Evolutionary conservation across 768 basidiomycete genomes (phyloP).

Genomic region (Mrakia gelida): DNA sequence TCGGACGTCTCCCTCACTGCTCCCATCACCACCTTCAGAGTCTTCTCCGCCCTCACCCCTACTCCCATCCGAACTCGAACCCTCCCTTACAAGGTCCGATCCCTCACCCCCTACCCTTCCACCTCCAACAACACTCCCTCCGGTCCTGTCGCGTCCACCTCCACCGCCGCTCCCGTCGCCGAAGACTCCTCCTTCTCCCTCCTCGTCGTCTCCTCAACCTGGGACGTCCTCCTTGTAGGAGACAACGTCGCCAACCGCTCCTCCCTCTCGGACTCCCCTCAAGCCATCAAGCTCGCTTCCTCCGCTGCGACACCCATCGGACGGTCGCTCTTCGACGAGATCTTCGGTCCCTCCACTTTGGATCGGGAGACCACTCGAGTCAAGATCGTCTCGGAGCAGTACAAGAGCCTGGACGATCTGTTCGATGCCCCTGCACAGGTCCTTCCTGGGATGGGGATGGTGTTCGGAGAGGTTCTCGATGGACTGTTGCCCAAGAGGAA

Average conservation of each 20-base stretch:
- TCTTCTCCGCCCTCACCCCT: conserved; percentile 47
- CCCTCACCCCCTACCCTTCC: conserved; percentile 9
- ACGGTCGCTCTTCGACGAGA: conserved; percentile 30
- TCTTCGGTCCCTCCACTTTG: conserved; percentile 28
- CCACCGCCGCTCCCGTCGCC: neutral
- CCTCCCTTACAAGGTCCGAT: conserved; percentile 41
- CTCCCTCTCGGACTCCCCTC: conserved; percentile 19
- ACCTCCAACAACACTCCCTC: conserved; percentile 31
- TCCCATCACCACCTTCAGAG: conserved; percentile 55
- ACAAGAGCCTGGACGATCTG: conserved; percentile 20
- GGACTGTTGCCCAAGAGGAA: conserved; percentile 4
- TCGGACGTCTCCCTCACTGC: conserved; percentile 54
- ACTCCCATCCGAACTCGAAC: conserved; percentile 48
- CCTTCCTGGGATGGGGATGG: conserved; percentile 25
- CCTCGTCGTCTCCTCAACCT: conserved; percentile 64
- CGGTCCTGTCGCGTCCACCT: conserved; percentile 26
- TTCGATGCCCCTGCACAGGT: conserved; percentile 31
- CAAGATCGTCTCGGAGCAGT: conserved; percentile 9
- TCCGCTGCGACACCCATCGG: conserved; percentile 10
- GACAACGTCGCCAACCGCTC: conserved; percentile 46
- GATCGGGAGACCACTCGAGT: neutral
- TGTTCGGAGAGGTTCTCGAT: conserved; percentile 31
- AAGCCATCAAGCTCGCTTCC: neutral
- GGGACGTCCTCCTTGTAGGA: conserved; percentile 65
- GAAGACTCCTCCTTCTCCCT: conserved; percentile 52